Evolutionary conservation across 257 asterid genomes (phyloP).

Genomic region (Solanum pennellii): DNA sequence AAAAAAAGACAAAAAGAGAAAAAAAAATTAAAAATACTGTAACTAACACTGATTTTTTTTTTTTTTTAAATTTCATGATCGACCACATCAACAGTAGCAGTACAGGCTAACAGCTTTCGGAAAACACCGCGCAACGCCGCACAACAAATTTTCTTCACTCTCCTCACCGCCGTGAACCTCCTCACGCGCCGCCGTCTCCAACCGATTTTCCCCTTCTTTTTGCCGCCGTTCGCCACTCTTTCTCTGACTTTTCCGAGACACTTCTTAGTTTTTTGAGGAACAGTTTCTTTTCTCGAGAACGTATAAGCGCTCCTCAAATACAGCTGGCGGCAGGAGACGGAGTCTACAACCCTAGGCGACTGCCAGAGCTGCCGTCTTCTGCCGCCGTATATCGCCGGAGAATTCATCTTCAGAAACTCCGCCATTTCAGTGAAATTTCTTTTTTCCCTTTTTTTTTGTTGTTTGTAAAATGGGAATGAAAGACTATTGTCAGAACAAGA

Average conservation of each 20-base stretch:
- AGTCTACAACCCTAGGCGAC: conserved; percentile 37
- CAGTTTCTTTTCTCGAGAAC: conserved; percentile 50
- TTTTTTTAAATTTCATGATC: conserved; percentile 2
- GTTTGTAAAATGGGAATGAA: background rate
- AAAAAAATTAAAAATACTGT: background rate
- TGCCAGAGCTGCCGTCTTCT: conserved; percentile 21
- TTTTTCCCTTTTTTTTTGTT: background rate
- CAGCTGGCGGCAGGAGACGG: conserved; percentile 51
- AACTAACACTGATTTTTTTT: background rate
- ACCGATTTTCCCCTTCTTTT: conserved; percentile 2
- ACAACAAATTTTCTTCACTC: conserved; percentile 31
- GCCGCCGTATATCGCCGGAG: conserved; percentile 9
- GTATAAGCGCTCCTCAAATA: conserved; percentile 51
- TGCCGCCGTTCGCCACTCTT: conserved; percentile 14
- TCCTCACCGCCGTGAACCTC: conserved; percentile 7
- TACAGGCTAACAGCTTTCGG: conserved; percentile 42
- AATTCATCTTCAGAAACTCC: background rate
- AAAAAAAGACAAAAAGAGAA: background rate
- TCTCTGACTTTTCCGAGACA: conserved; percentile 40
- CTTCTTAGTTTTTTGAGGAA: conserved; percentile 45
- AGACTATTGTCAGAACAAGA: background rate
- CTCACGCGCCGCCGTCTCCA: conserved; percentile 1
- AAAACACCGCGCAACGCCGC: conserved; percentile 31
- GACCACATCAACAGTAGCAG: conserved; percentile 39
- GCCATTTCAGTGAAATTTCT: background rate